Evolutionary conservation across 306 rosid genomes (phyloP), one percentile per base, ranked within the genome.

Genomic region (Pterocarpus santalinus): DNA sequence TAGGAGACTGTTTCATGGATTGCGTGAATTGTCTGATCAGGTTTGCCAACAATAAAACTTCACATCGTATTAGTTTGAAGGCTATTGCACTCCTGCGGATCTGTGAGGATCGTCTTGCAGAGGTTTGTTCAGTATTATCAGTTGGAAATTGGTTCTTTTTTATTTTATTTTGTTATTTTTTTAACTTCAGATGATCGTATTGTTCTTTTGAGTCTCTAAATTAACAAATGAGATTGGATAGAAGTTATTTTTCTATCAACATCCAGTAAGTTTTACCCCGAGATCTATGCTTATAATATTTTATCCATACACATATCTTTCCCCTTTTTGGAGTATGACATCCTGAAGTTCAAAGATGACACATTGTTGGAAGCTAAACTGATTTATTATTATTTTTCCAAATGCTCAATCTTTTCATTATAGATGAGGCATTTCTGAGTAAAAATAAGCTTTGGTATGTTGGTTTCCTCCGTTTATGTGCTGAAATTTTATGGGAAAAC

Each of bases 51-150:
- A 96, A 94, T 75, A 96, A 92, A 91, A 87, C 83, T 85, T 92
- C 95, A 15, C 98, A 86, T 84, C 97, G 98, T 44, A 96, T 96
- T 83, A 96, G 99, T 83, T 91, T 96, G 97, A 96, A 96, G 92
- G 97, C 99, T 84, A 96, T 96, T 80, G 99, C 99, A 57, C 98
- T 96, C 76, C 88, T 96, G 80, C 97, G 99, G 63, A 96, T 96
- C 79, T 96, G 99, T 65, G 99, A 96, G 83, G 98, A 96, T 86
- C 99, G 98, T 85, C 90, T 96, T 83, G 98, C 99, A 52, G 99
- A 96, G 99, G 99, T 96, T 85, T 90, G 97, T 89, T 81, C 41
- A 30, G 69, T 60, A 38, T 75, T 68, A 49, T 81, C 71, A 22
- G 46, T 75, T 79, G 77, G 70, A 75, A 56, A 64, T 80, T 61